Percentiles rank a stretch among this genome's conserved stretches.
Evolutionary conservation across 2,329 filamentous ascomycete species (phyloP).

Genomic region (Colletotrichum tropicale): DNA sequence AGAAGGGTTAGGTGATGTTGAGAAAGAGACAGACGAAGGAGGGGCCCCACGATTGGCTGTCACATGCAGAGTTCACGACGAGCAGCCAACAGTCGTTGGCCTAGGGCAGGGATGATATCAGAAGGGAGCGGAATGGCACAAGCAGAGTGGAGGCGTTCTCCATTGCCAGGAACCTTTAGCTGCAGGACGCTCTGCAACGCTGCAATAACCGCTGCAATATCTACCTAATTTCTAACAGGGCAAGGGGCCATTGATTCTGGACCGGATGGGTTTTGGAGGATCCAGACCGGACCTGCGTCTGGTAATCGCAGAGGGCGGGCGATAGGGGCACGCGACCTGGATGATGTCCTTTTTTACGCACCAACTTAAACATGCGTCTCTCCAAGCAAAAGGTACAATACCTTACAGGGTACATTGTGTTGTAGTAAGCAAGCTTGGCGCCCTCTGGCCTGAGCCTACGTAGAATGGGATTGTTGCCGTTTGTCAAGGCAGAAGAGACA

Average conservation of each 20-base stretch:
- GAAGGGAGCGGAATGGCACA: neutral
- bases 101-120: conserved; percentile 11
- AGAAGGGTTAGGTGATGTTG: conserved; percentile 6
- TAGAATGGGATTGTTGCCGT: neutral
- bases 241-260: neutral
- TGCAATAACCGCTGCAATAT: conserved; percentile 7
- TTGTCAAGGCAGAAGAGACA: neutral
- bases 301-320: neutral
- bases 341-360: neutral
- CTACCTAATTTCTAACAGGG: neutral
- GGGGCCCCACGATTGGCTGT: conserved; percentile 6
- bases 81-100: neutral
- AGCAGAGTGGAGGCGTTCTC: neutral
- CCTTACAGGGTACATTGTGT: neutral
- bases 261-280: neutral
- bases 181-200: conserved; percentile 13
- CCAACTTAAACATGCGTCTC: neutral
- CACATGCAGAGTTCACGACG: conserved; percentile 13
- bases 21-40: neutral
- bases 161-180: neutral
- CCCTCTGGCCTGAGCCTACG: neutral
- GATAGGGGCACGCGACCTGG: conserved; percentile 20
- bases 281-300: neutral
- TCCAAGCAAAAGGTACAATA: neutral
- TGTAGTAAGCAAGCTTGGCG: neutral